Conservation (phyloP, 2,329 filamentous ascomycete species). For the Xylaria polymorpha region DNA sequence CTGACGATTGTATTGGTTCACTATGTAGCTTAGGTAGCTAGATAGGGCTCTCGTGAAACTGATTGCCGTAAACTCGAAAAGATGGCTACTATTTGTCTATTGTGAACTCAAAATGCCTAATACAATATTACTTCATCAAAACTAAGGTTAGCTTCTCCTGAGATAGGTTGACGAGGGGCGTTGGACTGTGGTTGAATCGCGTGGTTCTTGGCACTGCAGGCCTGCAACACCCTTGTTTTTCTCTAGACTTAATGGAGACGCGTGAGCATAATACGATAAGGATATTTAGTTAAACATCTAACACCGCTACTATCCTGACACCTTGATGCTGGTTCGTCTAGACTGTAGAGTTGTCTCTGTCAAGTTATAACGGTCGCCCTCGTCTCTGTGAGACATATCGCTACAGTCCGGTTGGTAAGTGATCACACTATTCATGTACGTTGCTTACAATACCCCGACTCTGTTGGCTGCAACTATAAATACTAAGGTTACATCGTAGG, state of each 20-base stretch:
- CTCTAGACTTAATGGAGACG: neutral
- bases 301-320: neutral
- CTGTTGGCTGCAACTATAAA: neutral
- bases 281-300: neutral
- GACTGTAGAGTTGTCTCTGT: neutral
- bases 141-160: no score
- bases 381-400: neutral
- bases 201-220: slow-evolving; percentile 8
- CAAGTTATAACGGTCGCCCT: neutral
- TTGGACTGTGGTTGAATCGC: neutral
- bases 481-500: slow-evolving; percentile 1
- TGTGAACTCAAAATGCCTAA: neutral
- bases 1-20: neutral
- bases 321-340: neutral
- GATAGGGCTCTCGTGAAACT: neutral
- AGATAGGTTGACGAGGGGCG: neutral
- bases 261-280: neutral
- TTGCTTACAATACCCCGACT: neutral
- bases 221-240: neutral
- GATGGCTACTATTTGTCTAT: neutral
- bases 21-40: slow-evolving; percentile 8
- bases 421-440: neutral
- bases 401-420: neutral
- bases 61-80: neutral
- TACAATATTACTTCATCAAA: neutral